phyloP scores from a whole-genome alignment of 2,329 filamentous ascomycete species.

The Calonectria montana region DNA sequence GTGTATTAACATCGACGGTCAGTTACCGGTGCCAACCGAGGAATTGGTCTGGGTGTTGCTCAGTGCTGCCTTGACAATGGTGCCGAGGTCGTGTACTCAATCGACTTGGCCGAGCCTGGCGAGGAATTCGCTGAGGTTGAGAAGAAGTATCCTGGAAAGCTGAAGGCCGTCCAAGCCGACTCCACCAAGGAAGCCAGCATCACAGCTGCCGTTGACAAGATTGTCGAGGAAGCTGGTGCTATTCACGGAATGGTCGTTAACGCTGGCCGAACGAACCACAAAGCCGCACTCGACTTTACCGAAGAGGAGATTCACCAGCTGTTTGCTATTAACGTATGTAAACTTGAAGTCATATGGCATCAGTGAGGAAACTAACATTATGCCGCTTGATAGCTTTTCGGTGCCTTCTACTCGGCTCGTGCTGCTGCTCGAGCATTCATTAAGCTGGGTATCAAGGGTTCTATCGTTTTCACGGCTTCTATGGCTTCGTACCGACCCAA shows the following conservation, averaged over 20 bases:
- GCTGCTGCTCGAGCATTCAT: conserved; percentile 56
- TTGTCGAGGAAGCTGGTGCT: conserved; percentile 50
- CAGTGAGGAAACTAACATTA: neutral
- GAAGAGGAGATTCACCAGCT: conserved; percentile 45
- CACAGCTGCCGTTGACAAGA: conserved; percentile 53
- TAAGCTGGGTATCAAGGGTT: conserved; percentile 47
- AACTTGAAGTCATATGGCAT: neutral
- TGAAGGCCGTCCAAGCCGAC: conserved; percentile 58
- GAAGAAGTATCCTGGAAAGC: conserved; percentile 53
- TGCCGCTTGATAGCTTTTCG: conserved; percentile 45
- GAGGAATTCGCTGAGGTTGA: conserved; percentile 45
- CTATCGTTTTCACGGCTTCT: conserved; percentile 57
- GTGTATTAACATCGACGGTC: neutral
- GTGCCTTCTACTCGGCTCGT: conserved; percentile 57
- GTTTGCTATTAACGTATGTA: conserved; percentile 44
- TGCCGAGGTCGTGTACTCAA: conserved; percentile 46
- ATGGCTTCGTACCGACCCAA: conserved; percentile 62
- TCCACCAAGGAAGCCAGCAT: conserved; percentile 56
- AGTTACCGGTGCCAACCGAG: conserved; percentile 56
- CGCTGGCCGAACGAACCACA: conserved; percentile 63
- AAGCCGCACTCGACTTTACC: conserved; percentile 58
- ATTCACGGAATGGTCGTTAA: conserved; percentile 63
- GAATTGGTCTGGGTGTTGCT: conserved; percentile 61
- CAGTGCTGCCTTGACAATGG: conserved; percentile 59
- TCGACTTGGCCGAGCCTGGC: conserved; percentile 41